Base-by-base conservation (phyloP, 148 eudicot species). In the Gaultheria prostrata region DNA sequence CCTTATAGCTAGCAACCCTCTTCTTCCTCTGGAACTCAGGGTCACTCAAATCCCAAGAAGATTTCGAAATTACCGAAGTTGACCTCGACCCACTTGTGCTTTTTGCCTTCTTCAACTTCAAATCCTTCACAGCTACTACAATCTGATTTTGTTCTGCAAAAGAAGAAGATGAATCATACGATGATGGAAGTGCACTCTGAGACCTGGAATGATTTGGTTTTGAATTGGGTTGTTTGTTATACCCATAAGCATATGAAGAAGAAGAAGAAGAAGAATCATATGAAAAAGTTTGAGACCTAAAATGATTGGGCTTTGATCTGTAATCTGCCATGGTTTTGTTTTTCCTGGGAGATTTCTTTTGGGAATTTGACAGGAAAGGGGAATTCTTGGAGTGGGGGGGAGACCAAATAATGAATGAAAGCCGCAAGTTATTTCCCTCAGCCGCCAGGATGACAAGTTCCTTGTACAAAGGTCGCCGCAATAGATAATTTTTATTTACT, bases 1-100 rank as follows among this genome's bases (percentile, higher is more conserved):
- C 93, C 88, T 93, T 94, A 53, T 94, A 94, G 84, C 90, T 88
- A 59, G 94, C 97, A 84, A 94, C 94, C 88, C 98, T 94, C 72
- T 84, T 94, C 90, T 93, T 93, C 90, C 98, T 92, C 87, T 92
- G 91, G 56, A 89, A 90, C 86, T 94, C 98, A 0, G 98, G 93
- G 82, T 94, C 98, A 85, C 82, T 88, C 32, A 92, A 86, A 15
- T 88, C 84, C 94, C 92, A 91, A 8, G 43, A 4, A 39, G 86
- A 80, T 67, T 67, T 67, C 5, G 71, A 65, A n/a, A n/a, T n/a
- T n/a, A 65, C 32, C 71, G 10, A n/a, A n/a, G n/a, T n/a, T n/a
- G n/a, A n/a, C n/a, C n/a, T n/a, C n/a, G 92, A 89, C 57, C 80
- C 86, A 71, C 33, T 73, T 21, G 63, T 35, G 39, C 86, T 87